These are phyloP conservation scores for Alectoria sarmentosa DNA, from an alignment of 495 filamentous ascomycete genomes.

Conservation along the genomic window DNA sequence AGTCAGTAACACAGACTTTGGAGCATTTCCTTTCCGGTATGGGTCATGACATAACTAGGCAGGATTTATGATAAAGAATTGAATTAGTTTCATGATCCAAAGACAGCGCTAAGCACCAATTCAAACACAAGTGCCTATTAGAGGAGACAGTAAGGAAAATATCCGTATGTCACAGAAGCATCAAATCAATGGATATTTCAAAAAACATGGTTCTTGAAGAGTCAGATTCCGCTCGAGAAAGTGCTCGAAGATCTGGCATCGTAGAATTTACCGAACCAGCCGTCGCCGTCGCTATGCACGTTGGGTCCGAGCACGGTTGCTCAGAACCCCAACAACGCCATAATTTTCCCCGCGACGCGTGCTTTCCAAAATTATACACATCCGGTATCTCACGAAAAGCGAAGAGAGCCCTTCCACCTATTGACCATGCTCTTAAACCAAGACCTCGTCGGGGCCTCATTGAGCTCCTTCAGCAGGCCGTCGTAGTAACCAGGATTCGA, in stretches of 20 bases:
- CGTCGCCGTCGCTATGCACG: background rate
- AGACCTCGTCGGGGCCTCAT: slow-evolving; percentile 58
- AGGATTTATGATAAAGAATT: background rate
- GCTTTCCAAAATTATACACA: background rate
- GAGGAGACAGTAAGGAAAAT: background rate
- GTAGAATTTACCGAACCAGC: background rate
- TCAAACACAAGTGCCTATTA: background rate
- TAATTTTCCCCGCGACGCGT: background rate
- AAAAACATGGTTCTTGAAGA: too few relatives aligned
- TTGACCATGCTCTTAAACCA: slow-evolving; percentile 49
- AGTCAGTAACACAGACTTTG: too few relatives aligned
- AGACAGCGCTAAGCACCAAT: background rate
- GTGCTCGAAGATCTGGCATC: background rate
- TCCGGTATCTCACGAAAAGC: background rate
- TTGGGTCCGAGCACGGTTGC: too few relatives aligned
- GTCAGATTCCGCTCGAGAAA: too few relatives aligned
- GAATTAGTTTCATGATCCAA: background rate
- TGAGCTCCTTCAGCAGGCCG: slow-evolving; percentile 62
- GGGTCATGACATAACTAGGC: background rate
- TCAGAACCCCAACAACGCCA: background rate
- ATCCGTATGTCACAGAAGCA: background rate
- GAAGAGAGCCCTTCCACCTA: slow-evolving; percentile 55
- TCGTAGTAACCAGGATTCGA: slow-evolving; percentile 74
- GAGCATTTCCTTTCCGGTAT: background rate
- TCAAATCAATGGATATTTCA: too few relatives aligned